Percentiles rank a stretch among this genome's conserved stretches.
Conservation (phyloP, 495 filamentous ascomycete genomes). For the Xylaria cubensis region DNA sequence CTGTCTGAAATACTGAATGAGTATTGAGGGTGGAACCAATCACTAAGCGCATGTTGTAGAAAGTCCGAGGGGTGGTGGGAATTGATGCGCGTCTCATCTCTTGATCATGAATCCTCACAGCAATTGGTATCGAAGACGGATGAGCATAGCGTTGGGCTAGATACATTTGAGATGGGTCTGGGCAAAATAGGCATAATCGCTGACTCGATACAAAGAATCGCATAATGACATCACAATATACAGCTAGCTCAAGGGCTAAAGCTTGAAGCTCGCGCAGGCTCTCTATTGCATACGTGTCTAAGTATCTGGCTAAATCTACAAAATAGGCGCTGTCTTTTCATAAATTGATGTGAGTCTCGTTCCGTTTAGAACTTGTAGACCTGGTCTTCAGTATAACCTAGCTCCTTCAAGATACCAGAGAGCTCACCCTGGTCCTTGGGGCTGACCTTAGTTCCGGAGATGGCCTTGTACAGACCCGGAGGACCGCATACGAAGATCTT, state of each 20-base stretch:
- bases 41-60: neutral
- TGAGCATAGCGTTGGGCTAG: no score
- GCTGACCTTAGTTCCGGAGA: slow-evolving; percentile 87
- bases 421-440: slow-evolving; percentile 94
- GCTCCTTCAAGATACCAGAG: slow-evolving; percentile 79
- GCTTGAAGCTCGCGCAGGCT: slow-evolving; percentile 3
- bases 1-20: neutral
- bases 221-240: slow-evolving; percentile 1
- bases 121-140: neutral
- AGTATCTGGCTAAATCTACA: slow-evolving; percentile 16
- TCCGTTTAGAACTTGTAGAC: slow-evolving; percentile 90
- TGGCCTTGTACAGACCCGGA: slow-evolving; percentile 89
- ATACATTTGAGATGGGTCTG: no score
- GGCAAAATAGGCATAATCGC: no score
- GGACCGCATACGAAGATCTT: slow-evolving; percentile 93
- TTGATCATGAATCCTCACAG: neutral
- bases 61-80: neutral
- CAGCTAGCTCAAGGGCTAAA: neutral
- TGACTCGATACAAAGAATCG: neutral
- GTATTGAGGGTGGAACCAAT: neutral
- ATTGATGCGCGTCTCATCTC: neutral
- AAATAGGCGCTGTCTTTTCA: neutral
- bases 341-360: neutral
- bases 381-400: slow-evolving; percentile 91
- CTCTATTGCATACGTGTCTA: slow-evolving; percentile 9